Percentiles rank a stretch among this genome's conserved stretches.
phyloP scores from a whole-genome alignment of 257 asterid genomes.

The Oldenlandia corymbosa region DNA sequence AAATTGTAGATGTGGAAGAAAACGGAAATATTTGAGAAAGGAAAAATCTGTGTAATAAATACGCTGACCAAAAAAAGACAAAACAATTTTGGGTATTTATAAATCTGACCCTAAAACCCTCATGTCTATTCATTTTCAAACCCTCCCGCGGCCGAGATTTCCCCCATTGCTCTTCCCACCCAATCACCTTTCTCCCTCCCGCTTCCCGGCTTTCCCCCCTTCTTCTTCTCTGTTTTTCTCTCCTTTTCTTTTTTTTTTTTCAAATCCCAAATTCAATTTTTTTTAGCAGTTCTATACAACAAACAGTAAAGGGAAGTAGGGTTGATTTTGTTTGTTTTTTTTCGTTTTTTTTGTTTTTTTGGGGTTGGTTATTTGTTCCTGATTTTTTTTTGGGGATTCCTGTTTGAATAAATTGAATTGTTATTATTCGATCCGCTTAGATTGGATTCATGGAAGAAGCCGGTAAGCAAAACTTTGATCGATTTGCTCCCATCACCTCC shows the following conservation, averaged over 20 bases:
- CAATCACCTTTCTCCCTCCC: not conserved
- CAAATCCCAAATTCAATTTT: constrained; percentile 11
- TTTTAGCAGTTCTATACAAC: not conserved
- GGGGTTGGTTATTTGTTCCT: constrained; percentile 4
- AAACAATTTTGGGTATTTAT: constrained; percentile 14
- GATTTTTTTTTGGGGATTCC: not conserved
- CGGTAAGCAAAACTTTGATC: constrained; percentile 53
- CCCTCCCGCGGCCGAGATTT: constrained; percentile 35
- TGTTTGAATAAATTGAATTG: not conserved
- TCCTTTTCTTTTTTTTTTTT: no score
- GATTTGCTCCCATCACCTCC: constrained; percentile 55
- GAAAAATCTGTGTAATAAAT: not conserved
- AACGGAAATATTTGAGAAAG: not conserved
- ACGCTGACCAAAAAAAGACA: not conserved
- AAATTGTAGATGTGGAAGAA: no score
- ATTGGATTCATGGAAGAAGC: constrained; percentile 58
- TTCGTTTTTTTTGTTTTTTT: not conserved
- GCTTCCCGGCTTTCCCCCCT: not conserved
- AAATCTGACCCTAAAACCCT: constrained; percentile 24
- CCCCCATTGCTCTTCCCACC: not conserved
- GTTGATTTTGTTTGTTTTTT: not conserved
- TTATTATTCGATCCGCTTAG: constrained; percentile 19
- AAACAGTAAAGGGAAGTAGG: constrained; percentile 17
- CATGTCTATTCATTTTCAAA: constrained; percentile 24
- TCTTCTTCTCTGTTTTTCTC: not conserved